A percentile compares a stretch with the other conserved stretches of the same genome.
phyloP scores from a whole-genome alignment of 192 early-diverging fungal species.

The Coemansia sp. region DNA sequence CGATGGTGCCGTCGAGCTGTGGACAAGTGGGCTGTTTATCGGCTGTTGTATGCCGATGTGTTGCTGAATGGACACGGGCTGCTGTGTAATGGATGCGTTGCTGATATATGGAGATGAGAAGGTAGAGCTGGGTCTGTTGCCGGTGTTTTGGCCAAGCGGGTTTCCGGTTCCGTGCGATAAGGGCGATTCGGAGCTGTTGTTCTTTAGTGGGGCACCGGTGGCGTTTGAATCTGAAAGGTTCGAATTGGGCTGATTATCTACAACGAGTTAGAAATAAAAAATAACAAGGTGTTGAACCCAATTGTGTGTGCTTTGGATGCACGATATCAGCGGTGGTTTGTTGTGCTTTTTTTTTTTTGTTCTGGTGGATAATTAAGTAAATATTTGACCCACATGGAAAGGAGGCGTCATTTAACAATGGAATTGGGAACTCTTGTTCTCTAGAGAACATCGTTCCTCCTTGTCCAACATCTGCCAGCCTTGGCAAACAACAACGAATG shows the following conservation, averaged over 20 bases:
- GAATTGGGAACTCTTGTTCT: not conserved
- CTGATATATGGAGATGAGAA: slow-evolving; percentile 28
- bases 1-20: not conserved
- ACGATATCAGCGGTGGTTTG: not conserved
- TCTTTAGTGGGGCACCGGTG: slow-evolving; percentile 7
- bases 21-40: slow-evolving; percentile 9
- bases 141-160: not conserved
- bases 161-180: not conserved
- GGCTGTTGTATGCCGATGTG: slow-evolving; percentile 3
- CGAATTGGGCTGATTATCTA: slow-evolving; percentile 16
- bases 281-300: not conserved
- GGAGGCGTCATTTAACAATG: slow-evolving; percentile 1
- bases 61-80: slow-evolving; percentile 33
- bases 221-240: slow-evolving; percentile 7
- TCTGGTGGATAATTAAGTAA: not conserved
- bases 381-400: not conserved
- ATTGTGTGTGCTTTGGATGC: not conserved
- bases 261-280: slow-evolving; percentile 6
- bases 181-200: not conserved
- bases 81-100: slow-evolving; percentile 24
- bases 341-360: not conserved
- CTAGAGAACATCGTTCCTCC: not conserved
- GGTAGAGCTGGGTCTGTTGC: not conserved
- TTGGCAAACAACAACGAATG: slow-evolving; percentile 4
- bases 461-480: not conserved